Evolutionary conservation across 1,139 yeast species (phyloP).

Genomic region (Suhomyces maxii): DNA sequence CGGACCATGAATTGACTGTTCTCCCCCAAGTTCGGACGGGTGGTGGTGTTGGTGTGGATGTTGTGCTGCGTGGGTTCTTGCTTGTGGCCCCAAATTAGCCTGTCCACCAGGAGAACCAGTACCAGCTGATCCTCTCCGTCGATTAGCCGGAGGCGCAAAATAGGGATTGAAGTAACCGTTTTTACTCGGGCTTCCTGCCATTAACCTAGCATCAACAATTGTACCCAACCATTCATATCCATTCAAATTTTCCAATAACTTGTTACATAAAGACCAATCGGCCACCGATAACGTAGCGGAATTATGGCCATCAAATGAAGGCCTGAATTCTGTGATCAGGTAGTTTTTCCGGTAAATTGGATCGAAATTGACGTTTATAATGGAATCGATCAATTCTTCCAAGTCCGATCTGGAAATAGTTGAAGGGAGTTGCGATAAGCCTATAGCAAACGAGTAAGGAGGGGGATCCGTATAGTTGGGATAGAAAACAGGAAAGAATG

Average conservation of each 20-base stretch:
- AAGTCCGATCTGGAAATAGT: slow-evolving; percentile 12
- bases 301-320: slow-evolving; percentile 1
- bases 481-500: slow-evolving; percentile 23
- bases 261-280: slow-evolving; percentile 16
- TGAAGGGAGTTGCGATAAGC: slow-evolving; percentile 12
- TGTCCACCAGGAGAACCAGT: too few relatives aligned
- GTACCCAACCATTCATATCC: slow-evolving; percentile 28
- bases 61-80: too few relatives aligned
- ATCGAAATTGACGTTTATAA: slow-evolving; percentile 14
- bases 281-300: slow-evolving; percentile 17
- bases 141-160: background rate
- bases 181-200: background rate
- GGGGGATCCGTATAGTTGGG: background rate
- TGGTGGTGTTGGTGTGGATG: too few relatives aligned
- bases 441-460: background rate
- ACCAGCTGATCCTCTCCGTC: too few relatives aligned
- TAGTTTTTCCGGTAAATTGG: slow-evolving; percentile 4
- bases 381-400: slow-evolving; percentile 18
- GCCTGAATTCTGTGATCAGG: slow-evolving; percentile 5
- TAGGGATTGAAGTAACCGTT: background rate
- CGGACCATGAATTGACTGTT: too few relatives aligned
- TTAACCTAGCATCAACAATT: slow-evolving; percentile 20
- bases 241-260: slow-evolving; percentile 22
- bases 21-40: too few relatives aligned
- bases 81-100: too few relatives aligned